phyloP scores from a whole-genome alignment of 345 rosid genomes.

The Citrus trifoliata region DNA sequence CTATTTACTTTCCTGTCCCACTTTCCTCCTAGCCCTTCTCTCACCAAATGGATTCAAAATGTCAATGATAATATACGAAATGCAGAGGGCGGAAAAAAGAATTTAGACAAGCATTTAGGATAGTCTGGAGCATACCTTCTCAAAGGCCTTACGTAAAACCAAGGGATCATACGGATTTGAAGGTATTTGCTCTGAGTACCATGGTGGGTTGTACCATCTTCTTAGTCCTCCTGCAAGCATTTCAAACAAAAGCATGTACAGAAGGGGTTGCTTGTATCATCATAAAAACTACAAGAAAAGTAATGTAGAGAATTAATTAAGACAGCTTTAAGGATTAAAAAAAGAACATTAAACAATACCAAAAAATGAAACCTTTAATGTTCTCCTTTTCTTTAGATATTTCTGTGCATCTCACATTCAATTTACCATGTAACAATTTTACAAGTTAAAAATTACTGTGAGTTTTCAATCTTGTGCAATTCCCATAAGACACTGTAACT shows the following conservation, averaged over 20 bases:
- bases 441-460: background rate
- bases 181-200: conserved; percentile 68
- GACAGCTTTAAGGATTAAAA: background rate
- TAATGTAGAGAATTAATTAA: background rate
- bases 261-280: conserved; percentile 6
- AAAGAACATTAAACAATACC: background rate
- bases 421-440: background rate
- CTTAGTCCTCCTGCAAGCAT: conserved; percentile 55
- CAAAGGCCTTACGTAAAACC: conserved; percentile 51
- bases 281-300: conserved; percentile 2
- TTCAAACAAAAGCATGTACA: conserved; percentile 1
- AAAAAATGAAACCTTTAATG: background rate
- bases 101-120: conserved; percentile 4
- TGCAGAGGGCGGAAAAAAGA: background rate
- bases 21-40: background rate
- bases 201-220: conserved; percentile 81
- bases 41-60: background rate
- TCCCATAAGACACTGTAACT: background rate
- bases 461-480: background rate
- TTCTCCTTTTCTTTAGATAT: background rate
- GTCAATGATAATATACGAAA: background rate
- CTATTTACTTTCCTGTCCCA: background rate
- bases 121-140: conserved; percentile 47
- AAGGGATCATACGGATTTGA: conserved; percentile 62
- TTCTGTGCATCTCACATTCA: background rate